Evolutionary conservation across 495 filamentous ascomycete genomes (phyloP), one percentile per base, ranked within the genome.

Genomic region (Saxophila tyrrhenica): DNA sequence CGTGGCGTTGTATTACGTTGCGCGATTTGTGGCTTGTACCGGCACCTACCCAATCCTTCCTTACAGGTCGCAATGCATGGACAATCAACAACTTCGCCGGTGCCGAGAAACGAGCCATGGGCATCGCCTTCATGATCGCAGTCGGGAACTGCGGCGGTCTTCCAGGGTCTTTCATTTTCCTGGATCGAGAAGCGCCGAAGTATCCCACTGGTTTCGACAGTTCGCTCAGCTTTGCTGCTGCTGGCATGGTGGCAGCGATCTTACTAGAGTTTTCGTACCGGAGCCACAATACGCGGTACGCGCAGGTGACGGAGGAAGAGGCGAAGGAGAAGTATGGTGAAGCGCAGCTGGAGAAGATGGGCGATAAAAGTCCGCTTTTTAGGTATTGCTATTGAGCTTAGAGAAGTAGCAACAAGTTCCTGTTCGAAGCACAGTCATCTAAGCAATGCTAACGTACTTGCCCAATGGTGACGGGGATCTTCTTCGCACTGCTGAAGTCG

Each of bases 221-320:
- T 15, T 58, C 57, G 50, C 32, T 69, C 19, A 78, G 60, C 0
- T 67, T 81, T 61, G 62, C 72, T 2, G 76, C 79, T 3, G 74
- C 73, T 51, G 78, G 62, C 1, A 49, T 66, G n/a, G 25, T 71
- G 39, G 48, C 51, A 43, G 64, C 65, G 24, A 59, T 69, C 3
- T 64, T 78, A 32, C 68, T 77, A 17, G 67, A 70, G 32, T 51
- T 65, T 10, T 51, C 47, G 9, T 61, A 66, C 8, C 59, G 39
- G 45, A 51, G 17, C 22, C 52, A 51, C n/a, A 73, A 73, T 53
- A 64, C 56, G 43, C 54, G 44, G 48, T 61, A 64, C 2, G 60
- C 39, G 10, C n/a, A 24, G 51, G 55, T 71, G 20, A 52, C 19
- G 20, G 70, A 67, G 58, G 58, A 48, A 21, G 70, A 69, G 50